Evolutionary conservation across 2,329 filamentous ascomycete species (phyloP).

Genomic region (Phaeosphaeria sp.): DNA sequence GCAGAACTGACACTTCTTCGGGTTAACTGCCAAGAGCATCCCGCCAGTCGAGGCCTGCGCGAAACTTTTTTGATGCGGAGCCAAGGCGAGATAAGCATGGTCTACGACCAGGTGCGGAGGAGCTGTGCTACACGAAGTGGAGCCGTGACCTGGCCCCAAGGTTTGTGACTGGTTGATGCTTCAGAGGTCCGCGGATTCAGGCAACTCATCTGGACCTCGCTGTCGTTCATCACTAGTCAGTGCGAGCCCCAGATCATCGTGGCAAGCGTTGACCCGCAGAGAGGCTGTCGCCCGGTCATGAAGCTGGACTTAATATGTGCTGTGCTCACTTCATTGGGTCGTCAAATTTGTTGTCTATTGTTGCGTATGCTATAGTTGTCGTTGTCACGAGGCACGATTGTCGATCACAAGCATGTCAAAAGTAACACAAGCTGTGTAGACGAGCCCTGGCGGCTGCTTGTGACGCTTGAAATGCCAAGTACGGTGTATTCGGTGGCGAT

Average conservation of each 20-base stretch:
- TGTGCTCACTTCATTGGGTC: too few relatives aligned
- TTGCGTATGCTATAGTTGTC: neutral
- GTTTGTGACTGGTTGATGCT: conserved; percentile 11
- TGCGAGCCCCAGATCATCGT: neutral
- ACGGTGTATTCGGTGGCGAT: conserved; percentile 7
- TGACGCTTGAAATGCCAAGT: neutral
- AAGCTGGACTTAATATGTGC: too few relatives aligned
- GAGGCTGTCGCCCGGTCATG: neutral
- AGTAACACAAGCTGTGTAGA: neutral
- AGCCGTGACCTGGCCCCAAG: conserved; percentile 24
- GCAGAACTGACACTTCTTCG: conserved; percentile 27
- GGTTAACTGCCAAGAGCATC: conserved; percentile 33
- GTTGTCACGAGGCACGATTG: neutral
- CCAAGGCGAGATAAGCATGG: conserved; percentile 36
- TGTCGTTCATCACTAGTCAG: neutral
- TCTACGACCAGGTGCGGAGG: conserved; percentile 17
- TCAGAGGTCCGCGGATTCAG: neutral
- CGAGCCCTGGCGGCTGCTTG: neutral
- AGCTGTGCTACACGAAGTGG: conserved; percentile 16
- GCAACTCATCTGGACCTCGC: neutral
- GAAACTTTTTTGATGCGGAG: conserved; percentile 45
- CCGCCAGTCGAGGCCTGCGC: conserved; percentile 40
- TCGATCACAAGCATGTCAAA: neutral
- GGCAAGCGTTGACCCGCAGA: neutral
- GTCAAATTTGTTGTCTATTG: too few relatives aligned